Conservation (phyloP, 2,329 filamentous ascomycete species). For the Coniochaeta sp. region DNA sequence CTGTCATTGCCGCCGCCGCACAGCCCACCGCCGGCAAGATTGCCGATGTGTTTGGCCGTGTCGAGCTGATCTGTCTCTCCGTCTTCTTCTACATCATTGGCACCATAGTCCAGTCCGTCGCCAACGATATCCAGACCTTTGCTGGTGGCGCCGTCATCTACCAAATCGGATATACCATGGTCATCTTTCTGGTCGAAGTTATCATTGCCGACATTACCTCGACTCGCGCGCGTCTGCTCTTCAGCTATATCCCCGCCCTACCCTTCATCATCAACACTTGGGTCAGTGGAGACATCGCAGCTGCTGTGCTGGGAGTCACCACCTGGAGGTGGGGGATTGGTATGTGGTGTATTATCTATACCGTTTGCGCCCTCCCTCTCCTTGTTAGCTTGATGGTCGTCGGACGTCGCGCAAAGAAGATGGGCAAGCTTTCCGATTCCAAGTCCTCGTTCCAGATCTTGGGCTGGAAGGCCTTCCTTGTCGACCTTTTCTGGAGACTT, state of each 20-base stretch:
- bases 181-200: conserved; percentile 56
- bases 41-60: conserved; percentile 56
- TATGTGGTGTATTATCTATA: conserved; percentile 59
- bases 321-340: conserved; percentile 58
- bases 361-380: conserved; percentile 49
- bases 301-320: conserved; percentile 37
- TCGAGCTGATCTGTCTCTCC: conserved; percentile 49
- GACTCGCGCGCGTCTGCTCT: conserved; percentile 54
- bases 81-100: conserved; percentile 54
- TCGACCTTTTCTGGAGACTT: conserved; percentile 38
- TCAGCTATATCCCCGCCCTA: conserved; percentile 54
- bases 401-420: conserved; percentile 41
- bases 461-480: conserved; percentile 22
- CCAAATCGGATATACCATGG: conserved; percentile 56
- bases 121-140: conserved; percentile 42
- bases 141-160: conserved; percentile 53
- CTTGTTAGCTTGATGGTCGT: conserved; percentile 44
- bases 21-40: conserved; percentile 52
- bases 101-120: conserved; percentile 48
- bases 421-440: conserved; percentile 35
- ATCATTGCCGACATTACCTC: conserved; percentile 59
- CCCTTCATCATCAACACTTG: conserved; percentile 60
- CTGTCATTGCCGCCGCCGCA: conserved; percentile 54
- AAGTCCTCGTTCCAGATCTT: conserved; percentile 23
- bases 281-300: conserved; percentile 51